Percentiles rank a stretch among this genome's conserved stretches.
These are phyloP conservation scores for Ceratorhiza oryzae-sativae DNA, from an alignment of 1,284 basidiomycete genomes.

Conservation along the genomic window DNA sequence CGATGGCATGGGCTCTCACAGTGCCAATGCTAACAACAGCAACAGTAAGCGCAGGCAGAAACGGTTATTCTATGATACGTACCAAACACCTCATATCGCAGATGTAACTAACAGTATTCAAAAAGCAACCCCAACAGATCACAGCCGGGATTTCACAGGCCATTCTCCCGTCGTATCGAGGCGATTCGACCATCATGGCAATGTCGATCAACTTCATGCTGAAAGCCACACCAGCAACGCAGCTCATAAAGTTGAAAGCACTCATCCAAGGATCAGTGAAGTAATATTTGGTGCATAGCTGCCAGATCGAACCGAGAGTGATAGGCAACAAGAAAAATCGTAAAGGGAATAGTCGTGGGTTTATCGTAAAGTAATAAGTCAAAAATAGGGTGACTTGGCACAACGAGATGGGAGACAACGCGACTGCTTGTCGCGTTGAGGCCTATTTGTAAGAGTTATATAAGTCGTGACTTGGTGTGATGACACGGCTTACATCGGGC, in stretches of 20 bases:
- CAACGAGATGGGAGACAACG: background rate
- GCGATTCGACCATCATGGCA: slow-evolving; percentile 5
- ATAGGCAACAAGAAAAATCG: slow-evolving; percentile 32
- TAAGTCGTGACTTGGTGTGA: background rate
- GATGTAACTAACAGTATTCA: slow-evolving; percentile 9
- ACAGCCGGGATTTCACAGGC: background rate
- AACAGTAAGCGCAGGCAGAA: background rate
- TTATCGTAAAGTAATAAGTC: slow-evolving; percentile 14
- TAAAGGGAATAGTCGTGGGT: slow-evolving; percentile 10
- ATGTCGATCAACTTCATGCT: slow-evolving; percentile 41
- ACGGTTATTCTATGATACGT: background rate
- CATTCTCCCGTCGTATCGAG: background rate
- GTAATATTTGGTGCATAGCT: slow-evolving; percentile 29
- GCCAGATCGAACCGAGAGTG: slow-evolving; percentile 18
- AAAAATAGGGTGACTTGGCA: background rate
- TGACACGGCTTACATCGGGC: slow-evolving; percentile 8
- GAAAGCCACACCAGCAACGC: slow-evolving; percentile 31
- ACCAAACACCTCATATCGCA: slow-evolving; percentile 24
- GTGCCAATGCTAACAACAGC: slow-evolving; percentile 11
- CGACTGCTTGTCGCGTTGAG: slow-evolving; percentile 11
- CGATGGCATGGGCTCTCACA: slow-evolving; percentile 4
- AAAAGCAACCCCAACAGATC: background rate
- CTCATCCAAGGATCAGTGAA: slow-evolving; percentile 22
- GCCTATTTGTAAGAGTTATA: background rate
- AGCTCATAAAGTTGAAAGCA: slow-evolving; percentile 39